phyloP scores from a whole-genome alignment of 352 stramenopile genomes.

The Phytophthora chlamydospora region DNA sequence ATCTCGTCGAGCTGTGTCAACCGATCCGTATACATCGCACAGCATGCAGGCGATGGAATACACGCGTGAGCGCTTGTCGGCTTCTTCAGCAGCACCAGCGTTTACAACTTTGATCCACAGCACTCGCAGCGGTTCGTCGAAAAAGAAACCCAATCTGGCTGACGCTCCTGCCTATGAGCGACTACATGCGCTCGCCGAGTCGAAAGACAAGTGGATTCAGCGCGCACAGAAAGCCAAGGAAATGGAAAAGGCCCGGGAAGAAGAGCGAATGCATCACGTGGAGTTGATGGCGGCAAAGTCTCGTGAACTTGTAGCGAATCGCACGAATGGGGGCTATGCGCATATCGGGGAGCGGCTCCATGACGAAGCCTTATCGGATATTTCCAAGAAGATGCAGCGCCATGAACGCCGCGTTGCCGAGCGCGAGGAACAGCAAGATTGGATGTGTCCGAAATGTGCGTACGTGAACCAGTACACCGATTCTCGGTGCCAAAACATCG shows the following conservation, averaged over 20 bases:
- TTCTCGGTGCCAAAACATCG: constrained; percentile 63
- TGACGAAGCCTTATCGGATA: constrained; percentile 68
- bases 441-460: constrained; percentile 83
- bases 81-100: constrained; percentile 13
- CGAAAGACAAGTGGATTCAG: constrained; percentile 77
- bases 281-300: constrained; percentile 72
- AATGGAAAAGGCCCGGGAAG: constrained; percentile 53
- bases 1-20: constrained; percentile 14
- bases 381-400: constrained; percentile 66
- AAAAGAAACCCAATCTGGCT: constrained; percentile 43
- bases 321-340: constrained; percentile 56
- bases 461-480: constrained; percentile 66
- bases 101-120: constrained; percentile 26
- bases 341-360: constrained; percentile 79
- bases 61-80: constrained; percentile 23
- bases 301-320: constrained; percentile 57
- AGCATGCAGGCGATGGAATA: constrained; percentile 49
- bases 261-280: constrained; percentile 42
- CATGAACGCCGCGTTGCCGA: constrained; percentile 49
- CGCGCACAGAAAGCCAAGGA: constrained; percentile 73
- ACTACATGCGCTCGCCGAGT: constrained; percentile 71
- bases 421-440: constrained; percentile 61
- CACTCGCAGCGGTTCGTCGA: constrained; percentile 19
- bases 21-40: constrained; percentile 41
- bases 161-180: constrained; percentile 58